These are phyloP conservation scores for Choiromyces venosus DNA, from an alignment of 495 filamentous ascomycete genomes.

Conservation along the genomic window DNA sequence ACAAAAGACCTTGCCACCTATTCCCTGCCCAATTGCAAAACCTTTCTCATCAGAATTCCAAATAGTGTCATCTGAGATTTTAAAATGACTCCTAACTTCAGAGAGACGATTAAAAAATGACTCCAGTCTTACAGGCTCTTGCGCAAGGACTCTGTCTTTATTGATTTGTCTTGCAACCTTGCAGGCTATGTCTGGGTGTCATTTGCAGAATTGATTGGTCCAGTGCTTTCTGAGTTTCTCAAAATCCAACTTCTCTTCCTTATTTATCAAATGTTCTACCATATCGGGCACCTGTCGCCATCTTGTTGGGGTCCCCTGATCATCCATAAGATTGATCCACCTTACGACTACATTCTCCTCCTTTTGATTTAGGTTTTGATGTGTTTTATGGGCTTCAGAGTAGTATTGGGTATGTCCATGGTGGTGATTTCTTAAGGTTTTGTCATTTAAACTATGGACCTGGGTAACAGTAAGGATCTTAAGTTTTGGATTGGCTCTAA, in stretches of 20 bases:
- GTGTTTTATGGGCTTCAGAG: too few relatives aligned
- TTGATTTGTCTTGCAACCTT: not conserved
- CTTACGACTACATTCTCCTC: too few relatives aligned
- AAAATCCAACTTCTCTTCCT: not conserved
- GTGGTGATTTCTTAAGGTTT: too few relatives aligned
- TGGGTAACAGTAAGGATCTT: too few relatives aligned
- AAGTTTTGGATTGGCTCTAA: too few relatives aligned
- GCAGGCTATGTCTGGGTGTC: not conserved
- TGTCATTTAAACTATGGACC: too few relatives aligned
- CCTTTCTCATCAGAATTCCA: not conserved
- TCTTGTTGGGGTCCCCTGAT: not conserved
- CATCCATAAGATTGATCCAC: not conserved
- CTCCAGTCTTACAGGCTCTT: not conserved
- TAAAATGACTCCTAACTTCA: not conserved
- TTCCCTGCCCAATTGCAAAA: not conserved
- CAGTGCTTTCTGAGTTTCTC: not conserved
- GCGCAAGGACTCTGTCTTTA: not conserved
- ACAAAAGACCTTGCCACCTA: not conserved
- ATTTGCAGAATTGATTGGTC: not conserved
- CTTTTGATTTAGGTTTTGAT: too few relatives aligned
- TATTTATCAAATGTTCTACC: not conserved
- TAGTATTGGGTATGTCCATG: too few relatives aligned
- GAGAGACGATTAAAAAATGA: not conserved
- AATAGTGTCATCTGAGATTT: not conserved
- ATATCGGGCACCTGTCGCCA: not conserved